A percentile compares a stretch with the other conserved stretches of the same genome.
Evolutionary conservation across 2,329 filamentous ascomycete species (phyloP).

Genomic region (Penicillium sp.): DNA sequence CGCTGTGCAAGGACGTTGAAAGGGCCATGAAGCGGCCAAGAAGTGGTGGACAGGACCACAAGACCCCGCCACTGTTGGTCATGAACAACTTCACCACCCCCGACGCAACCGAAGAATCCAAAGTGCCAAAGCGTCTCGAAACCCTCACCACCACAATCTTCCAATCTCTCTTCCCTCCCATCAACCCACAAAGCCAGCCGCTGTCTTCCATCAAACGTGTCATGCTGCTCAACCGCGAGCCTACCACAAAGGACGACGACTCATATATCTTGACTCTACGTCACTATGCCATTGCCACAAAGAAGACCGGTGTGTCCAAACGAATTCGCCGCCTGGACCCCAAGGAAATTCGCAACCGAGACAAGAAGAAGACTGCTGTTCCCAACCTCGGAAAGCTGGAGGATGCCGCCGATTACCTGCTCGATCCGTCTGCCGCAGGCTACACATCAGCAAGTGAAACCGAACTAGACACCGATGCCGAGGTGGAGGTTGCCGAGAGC

Average conservation of each 20-base stretch:
- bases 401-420: slow-evolving; percentile 92
- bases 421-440: slow-evolving; percentile 75
- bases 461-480: slow-evolving; percentile 90
- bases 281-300: slow-evolving; percentile 94
- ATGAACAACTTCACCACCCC: slow-evolving; percentile 95
- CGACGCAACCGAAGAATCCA: slow-evolving; percentile 55
- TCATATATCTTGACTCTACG: slow-evolving; percentile 83
- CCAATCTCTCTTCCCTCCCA: slow-evolving; percentile 92
- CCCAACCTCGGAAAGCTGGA: slow-evolving; percentile 89
- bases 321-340: slow-evolving; percentile 81
- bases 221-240: slow-evolving; percentile 83
- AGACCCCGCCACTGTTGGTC: slow-evolving; percentile 84
- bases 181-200: slow-evolving; percentile 87
- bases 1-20: slow-evolving; percentile 85
- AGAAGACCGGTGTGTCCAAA: slow-evolving; percentile 79
- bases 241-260: slow-evolving; percentile 52
- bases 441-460: slow-evolving; percentile 94
- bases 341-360: slow-evolving; percentile 74
- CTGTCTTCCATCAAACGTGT: slow-evolving; percentile 91
- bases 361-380: slow-evolving; percentile 67
- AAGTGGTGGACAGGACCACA: slow-evolving; percentile 80
- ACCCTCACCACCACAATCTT: slow-evolving; percentile 90
- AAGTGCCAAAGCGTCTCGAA: slow-evolving; percentile 92
- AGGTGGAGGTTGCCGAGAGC: slow-evolving; percentile 77
- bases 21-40: slow-evolving; percentile 80